Conservation (phyloP, 371 early-diverging fungal species). For the Mucor circinelloides region DNA sequence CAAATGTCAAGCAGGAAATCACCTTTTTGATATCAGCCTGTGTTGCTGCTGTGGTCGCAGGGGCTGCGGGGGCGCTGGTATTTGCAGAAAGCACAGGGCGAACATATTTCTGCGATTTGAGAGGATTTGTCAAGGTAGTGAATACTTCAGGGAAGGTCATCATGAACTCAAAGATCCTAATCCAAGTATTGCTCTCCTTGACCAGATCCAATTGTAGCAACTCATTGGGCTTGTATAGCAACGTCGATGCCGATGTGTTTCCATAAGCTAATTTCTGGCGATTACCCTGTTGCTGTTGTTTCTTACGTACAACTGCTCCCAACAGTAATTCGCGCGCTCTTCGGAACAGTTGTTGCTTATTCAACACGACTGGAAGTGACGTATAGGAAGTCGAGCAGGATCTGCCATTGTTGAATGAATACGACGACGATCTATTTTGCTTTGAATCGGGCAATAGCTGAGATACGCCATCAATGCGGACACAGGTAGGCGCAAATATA, state of each 20-base stretch:
- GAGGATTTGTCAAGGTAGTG: constrained; percentile 18
- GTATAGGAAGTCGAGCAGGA: constrained; percentile 3
- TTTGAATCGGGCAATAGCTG: constrained; percentile 13
- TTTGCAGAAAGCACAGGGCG: not conserved
- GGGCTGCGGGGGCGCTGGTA: not conserved
- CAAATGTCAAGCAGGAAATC: not conserved
- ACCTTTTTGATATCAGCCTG: not conserved
- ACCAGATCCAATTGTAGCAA: constrained; percentile 30
- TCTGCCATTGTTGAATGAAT: not conserved
- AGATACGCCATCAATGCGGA: constrained; percentile 27
- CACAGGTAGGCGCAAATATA: constrained; percentile 41
- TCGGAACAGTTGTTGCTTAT: constrained; percentile 7
- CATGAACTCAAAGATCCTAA: constrained; percentile 30
- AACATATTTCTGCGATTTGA: constrained; percentile 7
- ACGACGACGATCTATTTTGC: not conserved
- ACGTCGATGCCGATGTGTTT: not conserved
- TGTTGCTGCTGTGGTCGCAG: not conserved
- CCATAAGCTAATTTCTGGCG: not conserved
- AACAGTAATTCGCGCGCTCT: constrained; percentile 11
- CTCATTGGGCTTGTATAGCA: constrained; percentile 24
- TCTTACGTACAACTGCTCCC: not conserved
- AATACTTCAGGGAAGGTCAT: constrained; percentile 18
- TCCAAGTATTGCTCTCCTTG: constrained; percentile 30
- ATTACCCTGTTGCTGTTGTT: not conserved
- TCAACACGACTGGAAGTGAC: not conserved